phyloP scores from a whole-genome alignment of 2,329 filamentous ascomycete species.

The Penicillium oxalicum region DNA sequence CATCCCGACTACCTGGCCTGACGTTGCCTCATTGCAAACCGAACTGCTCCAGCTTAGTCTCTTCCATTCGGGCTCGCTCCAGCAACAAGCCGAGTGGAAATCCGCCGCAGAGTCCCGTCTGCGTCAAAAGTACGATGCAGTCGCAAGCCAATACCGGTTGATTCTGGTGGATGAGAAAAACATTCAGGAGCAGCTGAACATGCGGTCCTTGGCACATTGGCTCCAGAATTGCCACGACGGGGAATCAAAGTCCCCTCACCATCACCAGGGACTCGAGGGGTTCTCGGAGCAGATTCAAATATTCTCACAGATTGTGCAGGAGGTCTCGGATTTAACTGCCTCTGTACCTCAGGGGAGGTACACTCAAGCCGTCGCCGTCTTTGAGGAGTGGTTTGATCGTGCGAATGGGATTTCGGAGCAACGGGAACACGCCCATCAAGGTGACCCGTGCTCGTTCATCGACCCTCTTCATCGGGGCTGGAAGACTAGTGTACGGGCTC shows the following conservation, averaged over 20 bases:
- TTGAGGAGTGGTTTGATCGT: conserved; percentile 34
- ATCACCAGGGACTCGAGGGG: conserved; percentile 20
- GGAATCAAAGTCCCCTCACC: too few species aligned
- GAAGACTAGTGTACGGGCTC: conserved; percentile 28
- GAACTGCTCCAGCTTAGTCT: conserved; percentile 42
- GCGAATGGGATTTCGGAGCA: conserved; percentile 23
- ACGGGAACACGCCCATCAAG: conserved; percentile 4
- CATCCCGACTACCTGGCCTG: conserved; percentile 28
- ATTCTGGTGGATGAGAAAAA: conserved; percentile 29
- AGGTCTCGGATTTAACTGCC: conserved; percentile 28
- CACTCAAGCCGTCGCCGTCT: conserved; percentile 23
- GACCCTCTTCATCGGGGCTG: conserved; percentile 30
- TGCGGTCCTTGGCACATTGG: conserved; percentile 32
- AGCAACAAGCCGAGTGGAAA: conserved; percentile 29
- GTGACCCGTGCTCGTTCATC: conserved; percentile 26
- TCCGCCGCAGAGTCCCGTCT: conserved; percentile 24
- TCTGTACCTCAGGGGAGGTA: conserved; percentile 25
- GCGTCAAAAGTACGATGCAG: conserved; percentile 30
- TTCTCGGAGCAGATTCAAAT: conserved; percentile 35
- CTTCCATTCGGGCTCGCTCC: conserved; percentile 29
- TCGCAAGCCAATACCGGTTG: conserved; percentile 30
- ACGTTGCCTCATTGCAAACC: conserved; percentile 35
- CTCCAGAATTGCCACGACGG: conserved; percentile 25
- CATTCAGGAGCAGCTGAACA: conserved; percentile 30
- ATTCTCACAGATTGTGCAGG: conserved; percentile 36